Conservation (phyloP, 2,329 filamentous ascomycete genomes). For the Chaetoscypha palmicola region DNA sequence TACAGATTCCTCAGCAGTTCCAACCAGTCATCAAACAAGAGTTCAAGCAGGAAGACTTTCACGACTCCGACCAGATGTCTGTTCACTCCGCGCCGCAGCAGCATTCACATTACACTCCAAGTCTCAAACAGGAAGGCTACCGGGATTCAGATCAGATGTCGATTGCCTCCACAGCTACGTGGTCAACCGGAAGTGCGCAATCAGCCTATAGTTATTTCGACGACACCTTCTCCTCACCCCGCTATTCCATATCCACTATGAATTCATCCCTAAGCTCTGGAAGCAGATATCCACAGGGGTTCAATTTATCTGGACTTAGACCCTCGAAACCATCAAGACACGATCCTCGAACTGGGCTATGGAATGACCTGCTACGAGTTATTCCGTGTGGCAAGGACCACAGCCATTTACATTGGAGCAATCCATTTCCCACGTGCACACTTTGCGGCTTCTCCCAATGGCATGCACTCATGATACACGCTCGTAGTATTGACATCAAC, state of each 20-base stretch:
- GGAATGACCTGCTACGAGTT: conserved; percentile 19
- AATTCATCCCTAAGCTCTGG: conserved; percentile 18
- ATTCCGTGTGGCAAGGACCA: conserved; percentile 20
- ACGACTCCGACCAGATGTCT: neutral
- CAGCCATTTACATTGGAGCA: conserved; percentile 16
- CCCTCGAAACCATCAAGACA: conserved; percentile 15
- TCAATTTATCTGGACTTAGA: conserved; percentile 1
- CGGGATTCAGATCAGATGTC: conserved; percentile 14
- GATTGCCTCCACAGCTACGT: conserved; percentile 14
- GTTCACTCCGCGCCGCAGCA: neutral
- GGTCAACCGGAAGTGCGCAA: conserved; percentile 15
- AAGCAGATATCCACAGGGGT: conserved; percentile 3
- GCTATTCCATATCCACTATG: conserved; percentile 17
- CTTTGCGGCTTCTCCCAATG: conserved; percentile 21
- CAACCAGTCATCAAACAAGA: neutral
- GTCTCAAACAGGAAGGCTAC: conserved; percentile 3
- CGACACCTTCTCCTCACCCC: conserved; percentile 15
- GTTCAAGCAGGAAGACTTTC: neutral
- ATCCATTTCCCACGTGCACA: conserved; percentile 12
- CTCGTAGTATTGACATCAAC: conserved; percentile 12
- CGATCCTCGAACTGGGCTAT: conserved; percentile 14
- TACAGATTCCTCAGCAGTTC: no score
- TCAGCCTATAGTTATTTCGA: conserved; percentile 11
- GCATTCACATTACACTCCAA: conserved; percentile 5
- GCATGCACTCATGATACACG: conserved; percentile 22